Base-by-base conservation (phyloP, 2,329 filamentous ascomycete genomes). In the Diaporthe vexans region DNA sequence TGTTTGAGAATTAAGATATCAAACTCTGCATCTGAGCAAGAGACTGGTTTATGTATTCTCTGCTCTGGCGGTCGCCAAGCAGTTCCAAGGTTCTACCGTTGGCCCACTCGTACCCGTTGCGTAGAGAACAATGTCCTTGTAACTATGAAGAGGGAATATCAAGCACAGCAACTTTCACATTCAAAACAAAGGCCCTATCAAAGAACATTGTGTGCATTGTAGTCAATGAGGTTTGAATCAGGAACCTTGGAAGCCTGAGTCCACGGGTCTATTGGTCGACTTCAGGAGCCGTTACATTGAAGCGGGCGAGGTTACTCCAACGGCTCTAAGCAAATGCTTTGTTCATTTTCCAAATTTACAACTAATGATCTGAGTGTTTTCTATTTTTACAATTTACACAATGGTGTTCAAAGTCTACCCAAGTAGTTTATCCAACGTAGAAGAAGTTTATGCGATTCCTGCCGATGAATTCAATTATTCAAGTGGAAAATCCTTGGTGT, bases 131-230 rank as follows among this genome's bases (percentile, higher is more conserved):
- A 33, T 35, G 19, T 1, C 11, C 33, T 6, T 13, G 7, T 48
- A n/a, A 48, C 2, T 35, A 48, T 26, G 17, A 15, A 33, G 17
- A 4, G n/a, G 11, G 21, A 17, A 10, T 11, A 13, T 21, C 21
- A 33, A 48, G 40, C 10, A 48, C 26, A 63, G 29, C 24, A 24
- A 1, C 40, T 33, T 46, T 29, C 3, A 7, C 9, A 3, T 63
- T 46, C 7, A 3, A n/a, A 10, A 4, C 21, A 3, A 10, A 7
- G 5, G 21, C 19, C 10, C 3, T 13, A 26, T 3, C 0, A 5
- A 15, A 48, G 59, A 46, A 5, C 26, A n/a, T 51, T 65, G n/a
- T 48, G n/a, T 33, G 4, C 17, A 4, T 29, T 1, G 10, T 8
- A 48, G 9, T 9, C 11, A 40, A 40, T 7, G 3, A 40, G 37